A percentile compares a stretch with the other conserved stretches of the same genome.
Conservation (phyloP, 768 basidiomycete species). For the Panellus pusillus region DNA sequence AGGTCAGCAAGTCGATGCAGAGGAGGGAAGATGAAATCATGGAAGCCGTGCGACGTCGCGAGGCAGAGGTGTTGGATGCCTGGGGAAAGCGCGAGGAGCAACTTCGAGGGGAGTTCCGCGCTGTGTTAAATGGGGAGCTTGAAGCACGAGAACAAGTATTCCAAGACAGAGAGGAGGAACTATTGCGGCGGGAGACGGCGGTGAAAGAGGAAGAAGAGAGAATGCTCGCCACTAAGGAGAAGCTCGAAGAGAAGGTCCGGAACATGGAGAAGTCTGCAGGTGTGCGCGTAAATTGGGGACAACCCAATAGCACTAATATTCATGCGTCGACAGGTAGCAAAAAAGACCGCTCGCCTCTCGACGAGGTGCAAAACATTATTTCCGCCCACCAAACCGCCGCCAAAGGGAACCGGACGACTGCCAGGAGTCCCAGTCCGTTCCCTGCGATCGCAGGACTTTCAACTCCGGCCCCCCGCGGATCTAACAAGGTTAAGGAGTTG, state of each 20-base stretch:
- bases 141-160: conserved; percentile 54
- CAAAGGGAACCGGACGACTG: conserved; percentile 29
- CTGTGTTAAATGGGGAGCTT: conserved; percentile 34
- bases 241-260: conserved; percentile 51
- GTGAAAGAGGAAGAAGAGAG: conserved; percentile 46
- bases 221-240: conserved; percentile 45
- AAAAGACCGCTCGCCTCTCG: conserved; percentile 50
- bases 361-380: conserved; percentile 74
- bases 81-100: conserved; percentile 71
- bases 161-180: conserved; percentile 50
- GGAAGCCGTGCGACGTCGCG: conserved; percentile 59
- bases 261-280: conserved; percentile 33
- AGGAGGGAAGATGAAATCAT: conserved; percentile 36
- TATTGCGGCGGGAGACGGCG: conserved; percentile 26
- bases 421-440: conserved; percentile 23
- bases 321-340: conserved; percentile 25
- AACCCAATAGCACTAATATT: neutral
- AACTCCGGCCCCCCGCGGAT: conserved; percentile 52
- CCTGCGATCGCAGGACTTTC: conserved; percentile 38
- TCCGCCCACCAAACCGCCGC: conserved; percentile 23
- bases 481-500: conserved; percentile 27
- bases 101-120: conserved; percentile 35
- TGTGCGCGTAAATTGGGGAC: neutral
- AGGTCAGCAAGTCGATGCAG: conserved; percentile 23
- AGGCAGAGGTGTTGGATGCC: conserved; percentile 66